Conservation (phyloP, 345 rosid genomes). For the Hibiscus tridactylites region DNA sequence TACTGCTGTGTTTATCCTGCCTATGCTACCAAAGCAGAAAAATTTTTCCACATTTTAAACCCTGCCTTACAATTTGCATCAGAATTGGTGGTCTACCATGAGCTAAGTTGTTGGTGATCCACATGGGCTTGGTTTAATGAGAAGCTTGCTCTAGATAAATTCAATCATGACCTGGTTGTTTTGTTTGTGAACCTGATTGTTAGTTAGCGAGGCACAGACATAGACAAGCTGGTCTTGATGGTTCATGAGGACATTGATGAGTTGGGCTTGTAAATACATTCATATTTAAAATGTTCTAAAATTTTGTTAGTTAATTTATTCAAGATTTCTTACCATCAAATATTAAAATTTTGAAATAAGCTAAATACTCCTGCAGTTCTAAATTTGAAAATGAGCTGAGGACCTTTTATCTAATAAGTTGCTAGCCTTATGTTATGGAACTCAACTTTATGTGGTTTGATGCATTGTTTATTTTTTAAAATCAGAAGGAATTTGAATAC, state of each 20-base stretch:
- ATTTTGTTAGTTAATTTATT: not conserved
- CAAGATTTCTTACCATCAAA: not conserved
- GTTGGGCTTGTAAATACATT: not conserved
- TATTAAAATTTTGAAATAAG: not conserved
- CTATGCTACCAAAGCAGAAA: not conserved
- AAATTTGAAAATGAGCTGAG: not conserved
- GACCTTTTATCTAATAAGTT: not conserved
- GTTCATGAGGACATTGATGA: not conserved
- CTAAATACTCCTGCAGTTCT: not conserved
- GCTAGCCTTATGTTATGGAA: not conserved
- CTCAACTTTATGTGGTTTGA: not conserved
- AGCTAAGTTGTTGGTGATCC: not conserved
- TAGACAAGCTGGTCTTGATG: not conserved
- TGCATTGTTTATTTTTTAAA: not conserved
- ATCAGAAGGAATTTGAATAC: not conserved
- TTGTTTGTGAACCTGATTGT: not conserved
- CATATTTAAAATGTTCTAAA: not conserved
- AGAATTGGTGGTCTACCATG: not conserved
- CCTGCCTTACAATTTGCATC: not conserved
- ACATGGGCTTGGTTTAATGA: conserved; percentile 1
- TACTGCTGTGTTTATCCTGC: not conserved
- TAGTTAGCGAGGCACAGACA: not conserved
- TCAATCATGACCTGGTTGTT: not conserved
- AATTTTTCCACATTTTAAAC: not conserved
- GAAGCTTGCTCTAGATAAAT: not conserved